A percentile compares a stretch with the other conserved stretches of the same genome.
phyloP scores from a whole-genome alignment of 2,329 filamentous ascomycete genomes.

The Colletotrichum graminicola region DNA sequence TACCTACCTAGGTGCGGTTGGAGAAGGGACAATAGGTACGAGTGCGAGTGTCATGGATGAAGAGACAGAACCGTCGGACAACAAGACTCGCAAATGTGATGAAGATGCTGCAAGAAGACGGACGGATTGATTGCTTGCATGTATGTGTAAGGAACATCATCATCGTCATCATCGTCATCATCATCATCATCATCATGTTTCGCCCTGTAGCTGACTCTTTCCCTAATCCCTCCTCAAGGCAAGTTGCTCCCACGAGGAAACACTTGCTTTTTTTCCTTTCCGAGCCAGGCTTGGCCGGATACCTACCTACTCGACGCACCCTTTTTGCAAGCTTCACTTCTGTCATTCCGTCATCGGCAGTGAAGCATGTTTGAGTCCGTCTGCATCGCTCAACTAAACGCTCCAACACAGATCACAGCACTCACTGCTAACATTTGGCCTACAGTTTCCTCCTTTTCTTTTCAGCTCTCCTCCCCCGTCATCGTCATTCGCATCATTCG shows the following conservation, averaged over 20 bases:
- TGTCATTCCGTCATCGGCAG: too few relatives aligned
- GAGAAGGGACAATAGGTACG: too few relatives aligned
- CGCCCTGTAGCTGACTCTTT: not conserved
- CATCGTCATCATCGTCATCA: too few relatives aligned
- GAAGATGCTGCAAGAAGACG: not conserved
- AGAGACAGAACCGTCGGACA: not conserved
- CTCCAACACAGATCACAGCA: not conserved
- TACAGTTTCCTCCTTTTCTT: too few relatives aligned
- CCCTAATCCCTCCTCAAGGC: not conserved
- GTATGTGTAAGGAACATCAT: not conserved
- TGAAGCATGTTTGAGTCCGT: too few relatives aligned
- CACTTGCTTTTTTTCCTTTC: too few relatives aligned
- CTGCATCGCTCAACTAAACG: not conserved
- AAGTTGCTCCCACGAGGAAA: not conserved
- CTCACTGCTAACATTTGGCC: not conserved
- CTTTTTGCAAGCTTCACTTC: not conserved
- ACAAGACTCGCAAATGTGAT: not conserved
- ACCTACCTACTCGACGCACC: not conserved
- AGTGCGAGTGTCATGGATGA: not conserved
- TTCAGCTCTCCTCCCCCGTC: too few relatives aligned
- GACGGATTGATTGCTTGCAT: not conserved
- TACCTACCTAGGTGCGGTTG: too few relatives aligned
- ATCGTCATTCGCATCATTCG: too few relatives aligned
- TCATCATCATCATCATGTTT: not conserved
- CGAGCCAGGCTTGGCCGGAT: too few relatives aligned